Base-by-base conservation (phyloP, 2,329 filamentous ascomycete species). In the Aureobasidium vineae region DNA sequence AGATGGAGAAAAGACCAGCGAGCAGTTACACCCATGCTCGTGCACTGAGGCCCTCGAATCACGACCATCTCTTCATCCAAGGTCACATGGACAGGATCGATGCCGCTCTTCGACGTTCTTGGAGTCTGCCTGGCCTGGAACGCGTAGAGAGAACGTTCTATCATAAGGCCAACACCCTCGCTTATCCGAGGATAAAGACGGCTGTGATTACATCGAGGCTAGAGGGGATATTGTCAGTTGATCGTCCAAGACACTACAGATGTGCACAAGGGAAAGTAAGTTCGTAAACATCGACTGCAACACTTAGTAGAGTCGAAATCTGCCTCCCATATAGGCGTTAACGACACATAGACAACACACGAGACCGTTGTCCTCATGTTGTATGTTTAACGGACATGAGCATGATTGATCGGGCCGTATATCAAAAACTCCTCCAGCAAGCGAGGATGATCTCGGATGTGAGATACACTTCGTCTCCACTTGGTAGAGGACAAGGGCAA, bases 391-490 rank as follows among this genome's bases (percentile, higher is more conserved):
- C 23, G 26, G 31, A 31, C 19, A 43, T 21, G 54, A 31, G 15
- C 40, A 45, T 59, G 16, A 23, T 31, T 45, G 15, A 31, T 59
- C 54, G 40, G 54, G 10, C 54, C 54, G 54, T 59, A 41, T 45
- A 28, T 59, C 54, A 38, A 45, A 41, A 1, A 19, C 23, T 19
- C 16, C 54, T 59, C 11, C 54, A 23, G 26, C 50, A 45, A 45
- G 54, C 54, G 38, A 59, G 15, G 15, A 45, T 36, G 28, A 31
- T 31, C 28, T 31, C 28, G 31, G 38, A 57, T 43, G 5, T 23
- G 21, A 59, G 23, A 57, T 40, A 53, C n/a, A 23, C 50, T 54
- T 45, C 16, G 40, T 59, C 23, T 31, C 54, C 54, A 59, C 40
- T 54, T 21, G 50, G 31, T 11, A 38, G 13, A 19, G 19, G 15